Evolutionary conservation across 768 basidiomycete genomes (phyloP), one percentile per base, ranked within the genome.

Genomic region (Sarcodon sp.): DNA sequence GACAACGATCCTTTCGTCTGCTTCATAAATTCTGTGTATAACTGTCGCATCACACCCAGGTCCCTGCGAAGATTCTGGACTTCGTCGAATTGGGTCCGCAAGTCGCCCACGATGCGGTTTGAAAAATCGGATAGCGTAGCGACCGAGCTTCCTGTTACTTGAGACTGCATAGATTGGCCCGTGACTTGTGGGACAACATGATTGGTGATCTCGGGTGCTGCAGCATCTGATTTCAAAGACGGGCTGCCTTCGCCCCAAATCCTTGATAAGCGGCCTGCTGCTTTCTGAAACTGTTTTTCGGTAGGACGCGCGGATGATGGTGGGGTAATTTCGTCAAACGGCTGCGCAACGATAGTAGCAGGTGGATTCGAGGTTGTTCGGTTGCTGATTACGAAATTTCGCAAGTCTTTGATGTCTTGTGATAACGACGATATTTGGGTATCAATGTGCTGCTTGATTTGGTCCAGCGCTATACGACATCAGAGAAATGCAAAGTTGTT

Each of bases 371-470:
- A 76, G 6, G 75, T 65, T 46, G 83, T 74, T 27, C 75, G 70
- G 52, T 67, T 71, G 47, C 64, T 69, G 21, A 71, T 61, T 35
- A 98, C 79, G 3, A 73, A 69, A 2, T 71, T 68, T 57, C 80
- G 83, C 55, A 98, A 75, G 37, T 98, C 93, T 55, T 91, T 90
- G 64, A 97, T 76, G 50, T 98, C 92, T 53, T 84, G 83, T 32
- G 88, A 80, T 13, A 99, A 69, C 0, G 69, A 69, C 0, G 87
- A 80, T 52, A 99, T 93, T 57, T 94, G 92, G 2, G 79, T 58
- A 58, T 99, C 94, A 55, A 99, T 93, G 61, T 99, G 94, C 59
- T 97, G 91, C 61, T 94, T 97, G 63, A 99, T 94, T 62, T 98
- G 94, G 64, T 99, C 93, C 47, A 98, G 80, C 18, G 91, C 94